Conservation (phyloP, 805 yeast species). For the Lipomyces sp. region DNA sequence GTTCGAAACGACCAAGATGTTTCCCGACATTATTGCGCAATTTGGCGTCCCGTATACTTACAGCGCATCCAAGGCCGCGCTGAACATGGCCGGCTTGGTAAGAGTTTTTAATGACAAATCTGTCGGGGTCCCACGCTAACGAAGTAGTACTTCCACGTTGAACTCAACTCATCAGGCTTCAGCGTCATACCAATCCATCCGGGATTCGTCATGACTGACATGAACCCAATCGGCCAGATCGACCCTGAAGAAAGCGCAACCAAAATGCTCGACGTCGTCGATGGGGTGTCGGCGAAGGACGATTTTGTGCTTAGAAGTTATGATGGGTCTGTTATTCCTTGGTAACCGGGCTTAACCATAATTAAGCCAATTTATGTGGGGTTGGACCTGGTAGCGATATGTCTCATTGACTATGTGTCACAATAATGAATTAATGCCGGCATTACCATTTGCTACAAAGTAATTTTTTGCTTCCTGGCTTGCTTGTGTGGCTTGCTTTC, state of each 20-base stretch:
- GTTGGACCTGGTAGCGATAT: no score
- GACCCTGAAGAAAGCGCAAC: constrained; percentile 3
- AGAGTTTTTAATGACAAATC: not conserved
- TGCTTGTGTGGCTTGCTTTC: no score
- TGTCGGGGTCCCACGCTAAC: not conserved
- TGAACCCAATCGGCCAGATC: not conserved
- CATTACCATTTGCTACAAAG: no score
- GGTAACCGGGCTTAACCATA: not conserved
- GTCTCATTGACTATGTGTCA: no score
- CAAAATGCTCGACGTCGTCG: not conserved
- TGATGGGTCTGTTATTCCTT: constrained; percentile 8
- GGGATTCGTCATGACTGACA: not conserved
- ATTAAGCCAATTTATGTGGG: no score
- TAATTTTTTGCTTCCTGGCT: no score
- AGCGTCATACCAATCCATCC: constrained; percentile 1
- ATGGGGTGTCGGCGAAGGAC: not conserved
- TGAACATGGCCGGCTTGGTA: not conserved
- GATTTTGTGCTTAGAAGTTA: constrained; percentile 3
- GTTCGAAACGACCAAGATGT: not conserved
- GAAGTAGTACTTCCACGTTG: not conserved
- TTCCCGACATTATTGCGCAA: not conserved
- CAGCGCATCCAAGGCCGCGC: constrained; percentile 3
- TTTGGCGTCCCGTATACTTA: not conserved
- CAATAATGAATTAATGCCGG: no score
- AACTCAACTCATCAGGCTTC: no score